These are phyloP conservation scores for Colletotrichum incanum DNA, from an alignment of 2,329 filamentous ascomycete species.

Conservation along the genomic window DNA sequence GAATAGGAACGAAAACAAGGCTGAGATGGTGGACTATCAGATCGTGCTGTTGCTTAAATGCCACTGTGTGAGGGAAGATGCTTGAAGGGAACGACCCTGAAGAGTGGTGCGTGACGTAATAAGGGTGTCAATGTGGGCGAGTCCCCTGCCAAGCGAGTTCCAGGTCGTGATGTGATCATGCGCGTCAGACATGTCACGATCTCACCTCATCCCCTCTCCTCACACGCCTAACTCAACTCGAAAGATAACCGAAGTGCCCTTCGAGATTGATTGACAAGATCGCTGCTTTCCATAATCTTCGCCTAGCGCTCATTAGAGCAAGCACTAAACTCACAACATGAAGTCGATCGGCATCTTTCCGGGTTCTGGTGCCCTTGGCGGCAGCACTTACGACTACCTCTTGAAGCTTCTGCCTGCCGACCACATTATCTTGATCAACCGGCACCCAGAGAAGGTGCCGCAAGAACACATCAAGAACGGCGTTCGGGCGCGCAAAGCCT, in stretches of 20 bases:
- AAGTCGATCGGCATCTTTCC: slow-evolving; percentile 64
- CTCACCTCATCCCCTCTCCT: slow-evolving; percentile 17
- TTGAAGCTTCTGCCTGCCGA: slow-evolving; percentile 59
- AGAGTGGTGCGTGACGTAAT: slow-evolving; percentile 38
- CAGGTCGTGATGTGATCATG: slow-evolving; percentile 36
- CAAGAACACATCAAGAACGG: slow-evolving; percentile 57
- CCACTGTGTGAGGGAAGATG: slow-evolving; percentile 22
- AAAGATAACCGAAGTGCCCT: neutral
- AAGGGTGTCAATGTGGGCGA: slow-evolving; percentile 23
- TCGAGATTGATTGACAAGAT: neutral
- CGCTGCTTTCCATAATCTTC: too few species aligned
- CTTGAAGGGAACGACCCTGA: slow-evolving; percentile 11
- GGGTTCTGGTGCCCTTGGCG: slow-evolving; percentile 67
- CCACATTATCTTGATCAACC: slow-evolving; percentile 64
- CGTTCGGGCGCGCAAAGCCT: slow-evolving; percentile 65
- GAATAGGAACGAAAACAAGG: neutral
- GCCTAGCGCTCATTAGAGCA: neutral
- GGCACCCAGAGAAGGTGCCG: slow-evolving; percentile 59
- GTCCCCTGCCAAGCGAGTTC: slow-evolving; percentile 27
- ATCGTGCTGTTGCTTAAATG: slow-evolving; percentile 6
- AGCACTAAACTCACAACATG: slow-evolving; percentile 40
- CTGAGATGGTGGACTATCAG: neutral
- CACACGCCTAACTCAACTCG: neutral
- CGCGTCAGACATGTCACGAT: slow-evolving; percentile 24
- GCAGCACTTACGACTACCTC: slow-evolving; percentile 66